Percentiles rank a stretch among this genome's conserved stretches.
phyloP scores from a whole-genome alignment of 2,329 filamentous ascomycete species.

The Chrysoporthe cubensis region DNA sequence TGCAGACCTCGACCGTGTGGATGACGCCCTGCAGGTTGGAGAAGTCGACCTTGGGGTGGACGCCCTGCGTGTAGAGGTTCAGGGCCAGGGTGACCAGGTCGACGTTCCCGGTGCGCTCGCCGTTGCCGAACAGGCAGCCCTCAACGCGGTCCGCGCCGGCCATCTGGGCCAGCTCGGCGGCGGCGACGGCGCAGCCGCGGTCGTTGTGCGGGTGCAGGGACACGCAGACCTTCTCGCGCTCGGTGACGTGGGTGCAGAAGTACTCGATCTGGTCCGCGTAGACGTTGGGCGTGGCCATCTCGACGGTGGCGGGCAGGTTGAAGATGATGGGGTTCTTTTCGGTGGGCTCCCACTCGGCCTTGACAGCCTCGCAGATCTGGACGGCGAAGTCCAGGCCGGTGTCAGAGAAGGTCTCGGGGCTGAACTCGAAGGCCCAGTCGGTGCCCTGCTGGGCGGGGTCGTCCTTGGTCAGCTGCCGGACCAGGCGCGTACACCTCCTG shows the following conservation, averaged over 20 bases:
- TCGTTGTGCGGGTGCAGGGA: slow-evolving; percentile 96
- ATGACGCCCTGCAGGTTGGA: slow-evolving; percentile 87
- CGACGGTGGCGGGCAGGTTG: slow-evolving; percentile 94
- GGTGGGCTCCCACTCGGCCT: slow-evolving; percentile 86
- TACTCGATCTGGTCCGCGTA: slow-evolving; percentile 97
- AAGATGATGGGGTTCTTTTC: slow-evolving; percentile 86
- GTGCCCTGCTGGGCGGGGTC: slow-evolving; percentile 61
- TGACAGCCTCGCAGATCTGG: slow-evolving; percentile 87
- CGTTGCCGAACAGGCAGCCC: slow-evolving; percentile 92
- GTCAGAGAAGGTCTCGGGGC: slow-evolving; percentile 89
- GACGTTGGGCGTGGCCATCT: slow-evolving; percentile 91
- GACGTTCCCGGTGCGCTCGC: slow-evolving; percentile 93
- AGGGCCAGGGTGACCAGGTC: slow-evolving; percentile 90
- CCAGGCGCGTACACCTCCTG: slow-evolving; percentile 82
- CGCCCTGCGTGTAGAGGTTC: slow-evolving; percentile 93
- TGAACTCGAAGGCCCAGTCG: slow-evolving; percentile 81
- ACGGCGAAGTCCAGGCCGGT: slow-evolving; percentile 82
- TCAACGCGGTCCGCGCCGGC: slow-evolving; percentile 93
- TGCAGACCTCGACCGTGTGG: slow-evolving; percentile 86
- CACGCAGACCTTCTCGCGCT: slow-evolving; percentile 85
- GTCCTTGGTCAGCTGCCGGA: slow-evolving; percentile 87
- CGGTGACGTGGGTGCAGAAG: slow-evolving; percentile 83
- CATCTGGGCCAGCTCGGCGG: slow-evolving; percentile 93
- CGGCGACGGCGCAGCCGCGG: slow-evolving; percentile 85
- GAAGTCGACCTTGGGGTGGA: slow-evolving; percentile 85